phyloP scores from a whole-genome alignment of 2,329 filamentous ascomycete genomes.

The Phaeoacremonium minimum region DNA sequence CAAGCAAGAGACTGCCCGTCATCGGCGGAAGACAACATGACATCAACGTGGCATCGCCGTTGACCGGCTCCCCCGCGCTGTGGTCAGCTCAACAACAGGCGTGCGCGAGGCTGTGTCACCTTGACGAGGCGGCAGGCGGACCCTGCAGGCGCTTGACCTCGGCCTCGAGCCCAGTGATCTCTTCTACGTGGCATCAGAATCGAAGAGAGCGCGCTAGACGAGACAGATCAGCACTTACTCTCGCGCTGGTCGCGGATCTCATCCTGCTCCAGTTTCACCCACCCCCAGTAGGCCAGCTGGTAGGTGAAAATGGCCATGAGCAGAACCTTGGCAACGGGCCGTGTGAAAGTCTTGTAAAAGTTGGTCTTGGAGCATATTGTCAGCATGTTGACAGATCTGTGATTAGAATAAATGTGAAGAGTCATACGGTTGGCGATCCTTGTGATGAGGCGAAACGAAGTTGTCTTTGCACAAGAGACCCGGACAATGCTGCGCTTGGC shows the following conservation, averaged over 20 bases:
- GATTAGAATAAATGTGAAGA: background rate
- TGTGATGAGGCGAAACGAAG: constrained; percentile 14
- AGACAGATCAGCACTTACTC: constrained; percentile 35
- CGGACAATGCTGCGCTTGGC: background rate
- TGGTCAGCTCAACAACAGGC: too few species aligned
- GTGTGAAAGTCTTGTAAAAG: constrained; percentile 73
- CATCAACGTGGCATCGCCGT: too few species aligned
- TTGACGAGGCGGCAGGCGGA: too few species aligned
- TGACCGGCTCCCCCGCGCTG: too few species aligned
- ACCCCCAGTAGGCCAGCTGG: constrained; percentile 70
- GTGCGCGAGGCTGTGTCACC: too few species aligned
- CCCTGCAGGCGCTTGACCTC: constrained; percentile 27
- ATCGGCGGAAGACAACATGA: too few species aligned
- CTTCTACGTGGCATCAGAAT: constrained; percentile 9
- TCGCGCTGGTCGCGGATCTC: constrained; percentile 59
- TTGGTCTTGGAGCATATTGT: constrained; percentile 36
- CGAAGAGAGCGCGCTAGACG: too few species aligned
- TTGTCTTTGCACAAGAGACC: constrained; percentile 3
- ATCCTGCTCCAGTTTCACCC: constrained; percentile 69
- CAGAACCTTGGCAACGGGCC: constrained; percentile 69
- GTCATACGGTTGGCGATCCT: constrained; percentile 7
- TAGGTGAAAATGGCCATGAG: constrained; percentile 74
- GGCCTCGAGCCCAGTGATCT: constrained; percentile 30
- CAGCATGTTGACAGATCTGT: constrained; percentile 1
- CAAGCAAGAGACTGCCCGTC: too few species aligned